Evolutionary conservation across 257 asterid species (phyloP), one percentile per base, ranked within the genome.

Genomic region (Lycium ferocissimum): DNA sequence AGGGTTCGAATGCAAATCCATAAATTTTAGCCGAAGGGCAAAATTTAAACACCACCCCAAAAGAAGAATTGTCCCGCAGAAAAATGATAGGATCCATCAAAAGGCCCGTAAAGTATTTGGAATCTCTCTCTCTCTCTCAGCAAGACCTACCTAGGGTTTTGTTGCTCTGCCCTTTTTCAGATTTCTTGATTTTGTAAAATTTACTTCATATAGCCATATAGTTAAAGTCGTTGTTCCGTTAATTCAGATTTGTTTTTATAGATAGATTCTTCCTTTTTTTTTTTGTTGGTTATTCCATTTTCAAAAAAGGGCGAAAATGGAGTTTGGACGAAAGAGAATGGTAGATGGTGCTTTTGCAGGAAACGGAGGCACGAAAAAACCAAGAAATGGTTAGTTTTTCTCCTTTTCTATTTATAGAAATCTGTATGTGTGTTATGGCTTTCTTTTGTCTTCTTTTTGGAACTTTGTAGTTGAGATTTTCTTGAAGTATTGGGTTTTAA

Each of bases 341-440:
- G 18, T 65, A 4, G 18, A 26, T 65, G 71, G 71, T 11, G 7
- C 43, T 8, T 26, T 65, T 11, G 17, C 71, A 4, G 18, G 71
- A 65, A 26, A 65, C 18, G 43, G 43, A 65, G 18, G 71, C 1
- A 26, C 11, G 43, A 65, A 65, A 26, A 65, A 26, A 65, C 4
- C 43, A 65, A 22, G 71, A 65, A 65, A 65, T 65, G 71, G 71
- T 65, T 65, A 65, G 71, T 65, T 65, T 65, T 62, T 62, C 38
- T 61, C 66, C n/a, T 33, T n/a, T 22, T 26, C 33, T 26, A 26
- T 26, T 26, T 26, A 26, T 40, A 40, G 45, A 40, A 40, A 40
- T 40, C 45, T 40, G 45, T 26, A 26, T 40, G 45, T 40, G 45
- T 76, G 10, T 38, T 1, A 11, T 61, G 54, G 54, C 11, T 61